These are phyloP conservation scores for Neopestalotiopsis rosae DNA, from an alignment of 2,329 filamentous ascomycete species.

Conservation along the genomic window DNA sequence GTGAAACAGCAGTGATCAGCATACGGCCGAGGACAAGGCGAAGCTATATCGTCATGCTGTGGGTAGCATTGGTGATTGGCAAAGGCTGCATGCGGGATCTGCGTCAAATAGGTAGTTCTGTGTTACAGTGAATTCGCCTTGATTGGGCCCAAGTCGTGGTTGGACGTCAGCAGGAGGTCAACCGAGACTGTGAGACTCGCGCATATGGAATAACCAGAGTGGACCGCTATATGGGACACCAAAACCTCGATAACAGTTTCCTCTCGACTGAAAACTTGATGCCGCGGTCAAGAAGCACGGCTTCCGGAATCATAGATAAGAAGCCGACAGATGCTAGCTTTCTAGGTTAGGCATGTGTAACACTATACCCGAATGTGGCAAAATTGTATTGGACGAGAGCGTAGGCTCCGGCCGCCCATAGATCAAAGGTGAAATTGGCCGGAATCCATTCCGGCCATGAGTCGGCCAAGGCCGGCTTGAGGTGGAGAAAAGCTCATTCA, in stretches of 20 bases:
- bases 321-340: not conserved
- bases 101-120: not conserved
- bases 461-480: slow-evolving; percentile 12
- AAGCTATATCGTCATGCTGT: not conserved
- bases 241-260: not conserved
- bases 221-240: not conserved
- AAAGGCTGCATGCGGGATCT: not conserved
- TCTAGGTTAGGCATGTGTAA: not conserved
- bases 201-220: not conserved
- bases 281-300: not conserved
- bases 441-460: slow-evolving; percentile 16
- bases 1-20: not conserved
- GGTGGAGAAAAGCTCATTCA: slow-evolving; percentile 6
- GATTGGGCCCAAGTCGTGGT: too few relatives aligned
- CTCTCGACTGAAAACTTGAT: not conserved
- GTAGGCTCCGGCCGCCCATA: not conserved
- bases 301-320: not conserved
- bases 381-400: not conserved
- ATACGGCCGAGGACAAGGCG: not conserved
- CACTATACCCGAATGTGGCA: slow-evolving; percentile 8
- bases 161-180: too few relatives aligned
- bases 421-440: slow-evolving; percentile 4
- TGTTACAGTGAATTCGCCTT: not conserved
- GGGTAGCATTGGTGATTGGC: not conserved
- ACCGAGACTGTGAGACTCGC: not conserved